Conservation (phyloP, 2,329 filamentous ascomycete species). For the Alternaria arborescens region DNA sequence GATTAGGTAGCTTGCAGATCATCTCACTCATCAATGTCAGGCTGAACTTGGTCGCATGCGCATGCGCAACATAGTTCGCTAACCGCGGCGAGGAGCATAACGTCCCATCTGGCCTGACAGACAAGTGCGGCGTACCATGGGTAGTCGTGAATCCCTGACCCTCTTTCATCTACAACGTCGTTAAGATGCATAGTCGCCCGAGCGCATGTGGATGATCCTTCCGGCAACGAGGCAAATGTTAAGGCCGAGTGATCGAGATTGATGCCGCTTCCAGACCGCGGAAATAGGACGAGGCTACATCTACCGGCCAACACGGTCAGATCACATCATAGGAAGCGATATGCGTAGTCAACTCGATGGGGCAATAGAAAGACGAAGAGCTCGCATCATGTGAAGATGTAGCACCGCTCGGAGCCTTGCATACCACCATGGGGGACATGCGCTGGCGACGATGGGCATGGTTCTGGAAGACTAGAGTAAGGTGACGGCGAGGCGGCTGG, state of each 20-base stretch:
- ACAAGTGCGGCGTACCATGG: neutral
- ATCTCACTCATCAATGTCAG: slow-evolving; percentile 9
- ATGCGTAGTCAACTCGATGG: slow-evolving; percentile 27
- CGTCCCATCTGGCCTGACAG: slow-evolving; percentile 4
- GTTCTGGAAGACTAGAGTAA: slow-evolving; percentile 14
- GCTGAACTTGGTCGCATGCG: slow-evolving; percentile 10
- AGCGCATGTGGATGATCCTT: slow-evolving; percentile 1
- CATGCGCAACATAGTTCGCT: slow-evolving; percentile 18
- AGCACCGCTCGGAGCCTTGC: slow-evolving; percentile 18
- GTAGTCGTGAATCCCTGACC: neutral
- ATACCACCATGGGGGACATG: slow-evolving; percentile 18
- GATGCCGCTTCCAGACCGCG: neutral
- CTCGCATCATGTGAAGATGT: slow-evolving; percentile 19
- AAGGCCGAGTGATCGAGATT: slow-evolving; percentile 2
- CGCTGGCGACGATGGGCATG: slow-evolving; percentile 17
- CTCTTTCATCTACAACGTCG: neutral
- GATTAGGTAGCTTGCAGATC: slow-evolving; percentile 8
- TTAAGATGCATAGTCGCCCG: slow-evolving; percentile 1
- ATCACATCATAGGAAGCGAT: slow-evolving; percentile 6
- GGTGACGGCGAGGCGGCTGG: slow-evolving; percentile 17
- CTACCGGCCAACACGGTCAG: slow-evolving; percentile 6
- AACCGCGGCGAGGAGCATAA: slow-evolving; percentile 3
- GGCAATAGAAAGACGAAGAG: slow-evolving; percentile 22
- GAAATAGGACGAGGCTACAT: neutral
- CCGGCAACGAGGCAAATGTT: neutral